Conservation (phyloP, 2,329 filamentous ascomycete species). For the Leptographium galeiforme region DNA sequence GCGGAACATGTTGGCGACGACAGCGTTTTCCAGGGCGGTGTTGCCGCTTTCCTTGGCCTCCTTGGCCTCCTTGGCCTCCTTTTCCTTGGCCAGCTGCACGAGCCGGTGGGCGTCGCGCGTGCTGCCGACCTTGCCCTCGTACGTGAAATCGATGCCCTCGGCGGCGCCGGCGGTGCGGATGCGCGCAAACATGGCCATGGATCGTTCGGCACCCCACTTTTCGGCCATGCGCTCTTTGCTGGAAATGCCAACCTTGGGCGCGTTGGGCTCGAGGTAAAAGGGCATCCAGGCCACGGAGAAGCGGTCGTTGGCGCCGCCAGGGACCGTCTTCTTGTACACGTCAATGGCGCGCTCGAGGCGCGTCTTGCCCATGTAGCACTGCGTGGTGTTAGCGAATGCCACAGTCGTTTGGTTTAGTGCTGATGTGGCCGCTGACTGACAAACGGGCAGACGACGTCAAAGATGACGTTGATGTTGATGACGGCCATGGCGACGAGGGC, state of each 20-base stretch:
- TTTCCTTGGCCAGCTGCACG: conserved; percentile 51
- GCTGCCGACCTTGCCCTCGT: conserved; percentile 57
- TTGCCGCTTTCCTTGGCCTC: conserved; percentile 4
- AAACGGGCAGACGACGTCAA: conserved; percentile 68
- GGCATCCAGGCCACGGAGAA: conserved; percentile 65
- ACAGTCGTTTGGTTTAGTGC: not conserved
- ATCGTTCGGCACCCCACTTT: conserved; percentile 53
- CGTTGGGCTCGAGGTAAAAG: conserved; percentile 65
- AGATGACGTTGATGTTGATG: conserved; percentile 65
- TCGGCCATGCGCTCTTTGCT: conserved; percentile 37
- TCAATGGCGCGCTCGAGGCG: conserved; percentile 60
- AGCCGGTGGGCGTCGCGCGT: conserved; percentile 70
- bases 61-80: conserved; percentile 14
- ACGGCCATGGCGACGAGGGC: conserved; percentile 43
- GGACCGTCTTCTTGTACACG: conserved; percentile 48
- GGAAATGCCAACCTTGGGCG: conserved; percentile 31
- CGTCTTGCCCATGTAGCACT: conserved; percentile 70
- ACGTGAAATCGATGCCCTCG: conserved; percentile 62
- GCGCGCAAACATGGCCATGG: conserved; percentile 12
- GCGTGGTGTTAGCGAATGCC: conserved; percentile 14
- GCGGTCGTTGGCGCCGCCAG: conserved; percentile 45
- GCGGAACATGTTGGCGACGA: conserved; percentile 50
- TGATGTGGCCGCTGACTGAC: conserved; percentile 15
- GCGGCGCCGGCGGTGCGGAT: conserved; percentile 43
- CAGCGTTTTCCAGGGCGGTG: conserved; percentile 19